A percentile compares a stretch with the other conserved stretches of the same genome.
Evolutionary conservation across 768 basidiomycete species (phyloP).

Genomic region (Tulasnella calospora): DNA sequence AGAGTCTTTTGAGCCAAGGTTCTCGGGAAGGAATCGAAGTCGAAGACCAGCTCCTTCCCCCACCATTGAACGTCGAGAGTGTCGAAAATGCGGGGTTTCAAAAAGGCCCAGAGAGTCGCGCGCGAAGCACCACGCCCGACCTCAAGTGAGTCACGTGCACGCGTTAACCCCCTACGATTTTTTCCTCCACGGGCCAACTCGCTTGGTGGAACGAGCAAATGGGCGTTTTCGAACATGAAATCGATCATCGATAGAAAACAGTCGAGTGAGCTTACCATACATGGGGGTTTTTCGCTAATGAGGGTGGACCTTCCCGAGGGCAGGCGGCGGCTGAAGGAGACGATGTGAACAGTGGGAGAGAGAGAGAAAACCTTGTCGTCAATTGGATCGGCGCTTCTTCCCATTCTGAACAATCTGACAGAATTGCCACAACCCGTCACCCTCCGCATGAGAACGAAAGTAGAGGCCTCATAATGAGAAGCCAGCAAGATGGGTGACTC

Average conservation of each 20-base stretch:
- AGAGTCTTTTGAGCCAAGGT: constrained; percentile 11
- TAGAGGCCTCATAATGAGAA: neutral
- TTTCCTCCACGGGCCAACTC: neutral
- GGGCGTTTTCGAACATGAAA: neutral
- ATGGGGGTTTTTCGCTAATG: neutral
- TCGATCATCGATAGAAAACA: neutral
- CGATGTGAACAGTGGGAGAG: neutral
- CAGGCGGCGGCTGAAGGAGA: neutral
- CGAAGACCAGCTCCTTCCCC: neutral
- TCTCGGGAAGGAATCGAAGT: constrained; percentile 1
- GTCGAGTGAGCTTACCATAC: neutral
- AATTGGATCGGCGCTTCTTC: constrained; percentile 1
- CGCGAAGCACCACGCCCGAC: neutral
- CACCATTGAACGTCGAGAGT: neutral
- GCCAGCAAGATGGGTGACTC: neutral
- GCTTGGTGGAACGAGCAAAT: neutral
- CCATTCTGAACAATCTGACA: neutral
- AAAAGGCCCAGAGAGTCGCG: neutral
- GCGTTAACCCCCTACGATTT: neutral
- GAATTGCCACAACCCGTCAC: constrained; percentile 1
- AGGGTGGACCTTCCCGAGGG: neutral
- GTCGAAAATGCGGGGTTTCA: neutral
- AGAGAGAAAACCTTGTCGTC: neutral
- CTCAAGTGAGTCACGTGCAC: constrained; percentile 8
- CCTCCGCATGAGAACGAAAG: neutral